Base-by-base conservation (phyloP, 176 grass and related monocot genomes). In the Lolium multiflorum region DNA sequence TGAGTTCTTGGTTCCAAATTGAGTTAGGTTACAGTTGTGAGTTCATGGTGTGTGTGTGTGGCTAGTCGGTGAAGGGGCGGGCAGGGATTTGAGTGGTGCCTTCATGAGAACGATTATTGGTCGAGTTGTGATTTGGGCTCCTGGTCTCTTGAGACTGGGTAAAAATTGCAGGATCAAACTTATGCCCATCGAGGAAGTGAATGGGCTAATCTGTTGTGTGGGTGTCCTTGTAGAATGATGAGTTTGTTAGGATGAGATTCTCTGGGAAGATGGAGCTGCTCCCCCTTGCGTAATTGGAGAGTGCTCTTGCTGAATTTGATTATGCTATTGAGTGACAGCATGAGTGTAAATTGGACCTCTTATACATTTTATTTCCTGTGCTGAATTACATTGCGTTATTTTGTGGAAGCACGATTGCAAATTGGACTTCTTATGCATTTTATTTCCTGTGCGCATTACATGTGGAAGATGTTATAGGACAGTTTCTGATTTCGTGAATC, bases 251-350 rank as follows among this genome's bases (percentile, higher is more conserved):
- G 74, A 60, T 12, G 6, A 13, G 14, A 51, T 74, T 84, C 39
- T 24, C 67, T 38, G 49, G 21, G n/a, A 65, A 56, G 57, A 83
- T 74, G 38, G 18, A 31, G 13, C 79, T 67, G 46, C 61, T 52
- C 35, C 65, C 22, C 17, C 62, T 59, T 69, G 22, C 70, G 55
- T 57, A 66, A 3, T 55, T 56, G 18, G 47, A 74, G 56, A 24
- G 57, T 37, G 67, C 55, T 80, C 49, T 24, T 83, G 58, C 38
- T 83, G 20, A 67, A 79, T n/a, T 76, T 9, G 49, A 76, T 74
- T 9, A 3, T 77, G 48, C 12, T 75, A 24, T 58, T 63, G 61
- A 48, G 49, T 70, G 37, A 47, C 2, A 22, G 48, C 22, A 66
- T 7, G 24, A 84, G 35, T 71, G 64, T 82, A 58, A 64, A 20